phyloP scores from a whole-genome alignment of 306 rosid species.

The Dryas alaskensis region DNA sequence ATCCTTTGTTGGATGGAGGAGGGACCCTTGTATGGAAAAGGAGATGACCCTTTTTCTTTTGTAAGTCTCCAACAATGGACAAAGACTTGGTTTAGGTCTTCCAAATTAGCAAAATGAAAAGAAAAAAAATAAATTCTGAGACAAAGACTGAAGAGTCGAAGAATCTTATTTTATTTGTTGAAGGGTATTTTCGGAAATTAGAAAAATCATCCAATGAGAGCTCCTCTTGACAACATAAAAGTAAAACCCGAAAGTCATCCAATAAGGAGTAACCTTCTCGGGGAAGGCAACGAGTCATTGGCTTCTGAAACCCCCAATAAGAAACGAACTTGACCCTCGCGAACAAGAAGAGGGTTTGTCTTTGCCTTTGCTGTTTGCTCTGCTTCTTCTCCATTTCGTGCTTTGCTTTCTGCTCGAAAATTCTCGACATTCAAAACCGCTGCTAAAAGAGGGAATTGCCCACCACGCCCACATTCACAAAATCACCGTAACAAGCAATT shows the following conservation, averaged over 20 bases:
- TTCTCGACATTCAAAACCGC: not conserved
- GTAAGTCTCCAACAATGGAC: no score
- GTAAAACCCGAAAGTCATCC: not conserved
- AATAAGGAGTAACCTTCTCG: not conserved
- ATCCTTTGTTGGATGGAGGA: no score
- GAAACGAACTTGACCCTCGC: no score
- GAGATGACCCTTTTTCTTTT: no score
- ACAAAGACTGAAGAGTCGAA: not conserved
- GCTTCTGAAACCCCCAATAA: not conserved
- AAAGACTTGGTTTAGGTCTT: no score
- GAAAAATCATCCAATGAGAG: not conserved
- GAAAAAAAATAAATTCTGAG: no score
- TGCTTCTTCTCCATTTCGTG: constrained; percentile 1
- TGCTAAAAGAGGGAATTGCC: not conserved
- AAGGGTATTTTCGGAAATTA: not conserved
- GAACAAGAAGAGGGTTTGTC: not conserved
- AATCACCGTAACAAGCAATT: not conserved
- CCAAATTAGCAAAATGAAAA: no score
- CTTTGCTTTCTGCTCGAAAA: not conserved
- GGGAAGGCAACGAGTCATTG: not conserved
- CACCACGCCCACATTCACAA: not conserved
- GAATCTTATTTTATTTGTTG: not conserved
- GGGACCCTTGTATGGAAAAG: no score
- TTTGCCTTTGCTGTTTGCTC: not conserved
- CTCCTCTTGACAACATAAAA: not conserved